Base-by-base conservation (phyloP, 1,284 basidiomycete species). In the Malassezia restricta region DNA sequence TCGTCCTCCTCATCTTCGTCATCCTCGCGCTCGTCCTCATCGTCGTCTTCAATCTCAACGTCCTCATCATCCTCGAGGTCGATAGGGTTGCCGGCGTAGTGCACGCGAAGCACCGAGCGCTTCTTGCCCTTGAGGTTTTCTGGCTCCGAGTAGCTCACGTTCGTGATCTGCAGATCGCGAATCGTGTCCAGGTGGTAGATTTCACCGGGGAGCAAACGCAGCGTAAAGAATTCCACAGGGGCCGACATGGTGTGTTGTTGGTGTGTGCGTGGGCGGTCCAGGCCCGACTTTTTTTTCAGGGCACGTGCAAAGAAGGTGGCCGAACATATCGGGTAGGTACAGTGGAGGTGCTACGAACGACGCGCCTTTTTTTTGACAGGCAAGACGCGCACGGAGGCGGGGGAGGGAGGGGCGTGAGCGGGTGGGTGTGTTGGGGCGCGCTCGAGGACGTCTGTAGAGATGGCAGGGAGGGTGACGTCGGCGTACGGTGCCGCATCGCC, bases 91-190 rank as follows among this genome's bases (percentile, higher is more conserved):
- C 68, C 64, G 68, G 76, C 87, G 86, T 45, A 79, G 57, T 72
- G 71, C 45, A 95, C 78, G 76, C 86, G 89, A 66, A 94, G 77
- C 51, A 84, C 81, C 9, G 86, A 84, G 59, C 88, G 79, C 33
- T 81, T 82, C 43, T 77, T 76, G 49, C 77, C 69, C 35, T 74
- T 76, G 56, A 91, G 78, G 62, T 81, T 78, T 61, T 87, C 84
- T 49, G 83, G 84, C 46, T 91, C 81, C 7, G 87, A 81, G 56
- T 62, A 66, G 28, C 62, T 62, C 49, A 84, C 82, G 75, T 88
- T 89, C 71, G 86, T 88, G 74, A 94, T 82, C 67, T 79, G 79
- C 66, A 92, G 76, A 75, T 89, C 86, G 40, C 79, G 78, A 57
- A 80, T 78, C 49, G 86, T 82, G 52, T 79, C 74, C 63, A 88